Evolutionary conservation across 1,284 basidiomycete species (phyloP).

Genomic region (Meripilus lineatus): DNA sequence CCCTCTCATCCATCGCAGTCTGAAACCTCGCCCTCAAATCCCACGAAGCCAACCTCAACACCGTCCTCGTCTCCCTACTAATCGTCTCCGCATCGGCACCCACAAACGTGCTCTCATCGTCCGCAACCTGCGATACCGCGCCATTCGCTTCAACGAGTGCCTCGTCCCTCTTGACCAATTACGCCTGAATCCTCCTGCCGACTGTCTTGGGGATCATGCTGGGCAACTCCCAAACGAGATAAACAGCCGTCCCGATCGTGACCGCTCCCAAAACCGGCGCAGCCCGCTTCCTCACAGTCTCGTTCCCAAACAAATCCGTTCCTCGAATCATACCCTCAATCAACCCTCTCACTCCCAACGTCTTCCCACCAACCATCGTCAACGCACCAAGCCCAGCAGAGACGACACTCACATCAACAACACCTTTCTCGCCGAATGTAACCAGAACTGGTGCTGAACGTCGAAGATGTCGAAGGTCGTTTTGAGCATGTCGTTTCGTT

Average conservation of each 20-base stretch:
- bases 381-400: constrained; percentile 82
- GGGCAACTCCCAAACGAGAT: constrained; percentile 88
- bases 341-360: constrained; percentile 73
- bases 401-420: constrained; percentile 61
- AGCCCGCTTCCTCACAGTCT: constrained; percentile 82
- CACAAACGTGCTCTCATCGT: constrained; percentile 51
- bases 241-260: constrained; percentile 74
- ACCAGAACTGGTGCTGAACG: constrained; percentile 74
- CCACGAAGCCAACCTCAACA: constrained; percentile 89
- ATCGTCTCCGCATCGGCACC: constrained; percentile 72
- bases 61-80: constrained; percentile 88
- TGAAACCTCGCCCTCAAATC: constrained; percentile 86
- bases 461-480: constrained; percentile 87
- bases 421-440: constrained; percentile 50
- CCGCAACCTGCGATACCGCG: constrained; percentile 29
- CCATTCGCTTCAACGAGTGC: too few species aligned
- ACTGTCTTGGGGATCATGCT: constrained; percentile 89
- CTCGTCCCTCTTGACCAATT: constrained; percentile 49
- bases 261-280: constrained; percentile 80
- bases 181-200: constrained; percentile 70
- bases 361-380: constrained; percentile 81
- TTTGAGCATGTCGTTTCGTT: constrained; percentile 66
- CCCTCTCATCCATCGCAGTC: constrained; percentile 73
- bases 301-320: constrained; percentile 79
- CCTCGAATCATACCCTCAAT: constrained; percentile 75